These are phyloP conservation scores for Pseudocercospora pini-densiflorae DNA, from an alignment of 2,329 filamentous ascomycete genomes.

Conservation along the genomic window DNA sequence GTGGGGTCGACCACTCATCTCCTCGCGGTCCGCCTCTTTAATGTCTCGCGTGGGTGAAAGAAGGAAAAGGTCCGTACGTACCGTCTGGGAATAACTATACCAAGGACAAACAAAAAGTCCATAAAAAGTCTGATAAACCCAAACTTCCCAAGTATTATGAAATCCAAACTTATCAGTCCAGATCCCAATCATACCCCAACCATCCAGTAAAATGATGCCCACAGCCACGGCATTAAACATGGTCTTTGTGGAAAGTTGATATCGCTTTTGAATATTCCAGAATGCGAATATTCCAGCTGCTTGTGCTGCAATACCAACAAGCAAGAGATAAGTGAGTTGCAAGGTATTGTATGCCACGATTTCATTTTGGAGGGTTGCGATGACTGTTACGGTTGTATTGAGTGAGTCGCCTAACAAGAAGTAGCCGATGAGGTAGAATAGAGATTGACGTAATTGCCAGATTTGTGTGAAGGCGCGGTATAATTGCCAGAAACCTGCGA, in stretches of 20 bases:
- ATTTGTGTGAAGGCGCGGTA: conserved; percentile 63
- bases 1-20: neutral
- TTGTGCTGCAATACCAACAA: conserved; percentile 68
- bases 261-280: conserved; percentile 63
- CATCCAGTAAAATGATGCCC: conserved; percentile 64
- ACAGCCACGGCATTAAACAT: conserved; percentile 71
- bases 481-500: conserved; percentile 67
- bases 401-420: conserved; percentile 72
- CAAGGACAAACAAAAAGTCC: conserved; percentile 70
- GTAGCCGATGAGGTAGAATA: conserved; percentile 68
- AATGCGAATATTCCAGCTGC: conserved; percentile 66
- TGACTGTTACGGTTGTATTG: conserved; percentile 72
- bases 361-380: conserved; percentile 67
- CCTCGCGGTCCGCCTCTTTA: neutral
- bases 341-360: conserved; percentile 69
- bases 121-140: conserved; percentile 54
- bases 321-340: conserved; percentile 67
- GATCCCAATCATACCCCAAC: conserved; percentile 64
- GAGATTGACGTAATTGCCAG: conserved; percentile 67
- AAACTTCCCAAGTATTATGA: conserved; percentile 30
- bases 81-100: conserved; percentile 71
- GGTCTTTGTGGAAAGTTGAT: conserved; percentile 64
- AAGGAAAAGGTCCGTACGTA: conserved; percentile 15
- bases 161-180: conserved; percentile 55
- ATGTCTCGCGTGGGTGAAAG: too few relatives aligned